These are phyloP conservation scores for Blastosporella zonata DNA, from an alignment of 1,284 basidiomycete species.

Conservation along the genomic window DNA sequence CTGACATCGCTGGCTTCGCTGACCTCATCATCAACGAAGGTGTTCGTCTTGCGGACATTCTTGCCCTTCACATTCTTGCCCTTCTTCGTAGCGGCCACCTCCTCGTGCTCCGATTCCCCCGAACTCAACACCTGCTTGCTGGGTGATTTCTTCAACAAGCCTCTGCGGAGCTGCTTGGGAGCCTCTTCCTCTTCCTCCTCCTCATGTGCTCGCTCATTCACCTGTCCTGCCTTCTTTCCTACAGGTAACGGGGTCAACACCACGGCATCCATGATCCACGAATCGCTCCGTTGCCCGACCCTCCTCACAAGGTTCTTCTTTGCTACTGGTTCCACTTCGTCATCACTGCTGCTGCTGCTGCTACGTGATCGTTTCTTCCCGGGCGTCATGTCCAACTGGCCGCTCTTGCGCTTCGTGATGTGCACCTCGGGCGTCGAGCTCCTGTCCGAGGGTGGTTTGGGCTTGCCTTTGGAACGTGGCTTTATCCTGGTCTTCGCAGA, in stretches of 20 bases:
- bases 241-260: conserved; percentile 11
- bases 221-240: neutral
- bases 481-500: conserved; percentile 20
- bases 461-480: conserved; percentile 11
- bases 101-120: conserved; percentile 13
- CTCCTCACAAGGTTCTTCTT: conserved; percentile 20
- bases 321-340: conserved; percentile 9
- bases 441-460: conserved; percentile 2
- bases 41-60: neutral
- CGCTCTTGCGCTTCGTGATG: conserved; percentile 13
- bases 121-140: conserved; percentile 12
- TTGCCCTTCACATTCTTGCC: neutral
- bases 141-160: conserved; percentile 11
- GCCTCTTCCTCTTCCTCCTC: conserved; percentile 7
- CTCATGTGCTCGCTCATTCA: neutral
- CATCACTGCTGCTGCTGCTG: conserved; percentile 7
- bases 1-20: conserved; percentile 2
- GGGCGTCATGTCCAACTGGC: conserved; percentile 1
- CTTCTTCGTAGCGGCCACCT: neutral
- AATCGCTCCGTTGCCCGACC: conserved; percentile 13
- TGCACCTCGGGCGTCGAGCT: conserved; percentile 11
- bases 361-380: conserved; percentile 6
- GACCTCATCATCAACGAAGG: conserved; percentile 4
- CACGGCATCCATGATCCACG: conserved; percentile 18
- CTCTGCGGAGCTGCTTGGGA: neutral